Conservation (phyloP, 2,329 filamentous ascomycete genomes). For the Orbilia ellipsospora region DNA sequence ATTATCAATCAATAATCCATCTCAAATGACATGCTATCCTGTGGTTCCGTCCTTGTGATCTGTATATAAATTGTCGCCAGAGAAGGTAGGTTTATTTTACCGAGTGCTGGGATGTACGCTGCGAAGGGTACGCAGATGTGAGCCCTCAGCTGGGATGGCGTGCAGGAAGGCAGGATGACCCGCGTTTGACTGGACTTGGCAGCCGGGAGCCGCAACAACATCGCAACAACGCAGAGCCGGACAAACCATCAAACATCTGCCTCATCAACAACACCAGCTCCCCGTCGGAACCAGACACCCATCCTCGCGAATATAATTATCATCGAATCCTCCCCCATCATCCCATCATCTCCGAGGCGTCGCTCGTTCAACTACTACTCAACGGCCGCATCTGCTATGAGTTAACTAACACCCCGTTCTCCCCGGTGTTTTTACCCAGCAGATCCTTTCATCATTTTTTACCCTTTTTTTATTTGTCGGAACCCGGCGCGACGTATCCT, state of each 20-base stretch:
- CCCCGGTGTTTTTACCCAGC: conserved; percentile 7
- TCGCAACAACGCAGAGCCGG: conserved; percentile 37
- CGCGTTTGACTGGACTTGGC: conserved; percentile 48
- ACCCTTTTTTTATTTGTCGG: conserved; percentile 25
- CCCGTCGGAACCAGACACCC: conserved; percentile 32
- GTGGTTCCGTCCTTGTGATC: conserved; percentile 37
- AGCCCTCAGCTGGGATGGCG: conserved; percentile 19
- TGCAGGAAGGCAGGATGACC: conserved; percentile 34
- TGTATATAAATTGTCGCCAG: too few species aligned
- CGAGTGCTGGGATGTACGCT: conserved; percentile 25
- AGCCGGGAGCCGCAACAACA: conserved; percentile 20
- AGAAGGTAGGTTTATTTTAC: too few species aligned
- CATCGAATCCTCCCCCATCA: not conserved
- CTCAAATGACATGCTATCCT: conserved; percentile 30
- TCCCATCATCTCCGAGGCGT: conserved; percentile 18
- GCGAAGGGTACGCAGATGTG: conserved; percentile 13
- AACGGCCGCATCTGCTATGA: conserved; percentile 45
- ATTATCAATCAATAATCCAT: conserved; percentile 6
- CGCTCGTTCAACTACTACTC: conserved; percentile 36
- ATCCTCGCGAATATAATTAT: conserved; percentile 45
- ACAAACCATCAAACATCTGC: conserved; percentile 54
- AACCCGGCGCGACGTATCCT: conserved; percentile 43
- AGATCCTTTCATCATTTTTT: conserved; percentile 29
- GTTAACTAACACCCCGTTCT: conserved; percentile 33
- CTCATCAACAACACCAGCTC: conserved; percentile 45